A percentile compares a stretch with the other conserved stretches of the same genome.
Evolutionary conservation across 352 stramenopile species (phyloP).

Genomic region (Pythium rhizo-oryzae): DNA sequence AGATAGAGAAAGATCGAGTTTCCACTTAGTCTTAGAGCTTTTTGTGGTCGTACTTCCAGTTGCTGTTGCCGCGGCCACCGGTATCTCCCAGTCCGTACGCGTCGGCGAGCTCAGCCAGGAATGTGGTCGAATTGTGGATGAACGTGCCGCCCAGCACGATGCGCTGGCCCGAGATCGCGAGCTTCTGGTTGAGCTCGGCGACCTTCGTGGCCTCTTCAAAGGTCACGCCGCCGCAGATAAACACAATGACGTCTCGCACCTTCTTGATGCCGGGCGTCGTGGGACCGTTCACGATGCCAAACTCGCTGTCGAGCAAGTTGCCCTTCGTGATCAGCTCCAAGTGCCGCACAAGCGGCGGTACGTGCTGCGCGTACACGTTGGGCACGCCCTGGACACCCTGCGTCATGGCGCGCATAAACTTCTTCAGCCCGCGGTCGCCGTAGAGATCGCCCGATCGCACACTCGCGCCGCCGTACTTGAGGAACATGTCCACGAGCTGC

Average conservation of each 20-base stretch:
- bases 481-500: slow-evolving; percentile 59
- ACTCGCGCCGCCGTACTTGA: slow-evolving; percentile 74
- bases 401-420: slow-evolving; percentile 92
- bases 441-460: slow-evolving; percentile 77
- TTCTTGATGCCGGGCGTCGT: slow-evolving; percentile 95
- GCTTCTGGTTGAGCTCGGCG: slow-evolving; percentile 94
- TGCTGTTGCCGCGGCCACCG: slow-evolving; percentile 12
- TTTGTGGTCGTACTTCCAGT: slow-evolving; percentile 69
- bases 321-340: slow-evolving; percentile 86
- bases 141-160: slow-evolving; percentile 96
- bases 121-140: slow-evolving; percentile 98
- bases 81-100: slow-evolving; percentile 48
- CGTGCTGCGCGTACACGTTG: slow-evolving; percentile 99
- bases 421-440: slow-evolving; percentile 82
- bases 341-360: slow-evolving; percentile 95
- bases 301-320: slow-evolving; percentile 75
- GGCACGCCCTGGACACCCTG: slow-evolving; percentile 95
- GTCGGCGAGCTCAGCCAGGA: slow-evolving; percentile 92
- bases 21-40: slow-evolving; percentile 29
- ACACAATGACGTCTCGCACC: slow-evolving; percentile 97
- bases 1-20: background rate
- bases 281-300: slow-evolving; percentile 98
- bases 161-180: slow-evolving; percentile 74
- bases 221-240: slow-evolving; percentile 97
- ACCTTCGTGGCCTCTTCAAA: slow-evolving; percentile 99